Evolutionary conservation across 495 filamentous ascomycete genomes (phyloP), one percentile per base, ranked within the genome.

Genomic region (Xylaria acuta): DNA sequence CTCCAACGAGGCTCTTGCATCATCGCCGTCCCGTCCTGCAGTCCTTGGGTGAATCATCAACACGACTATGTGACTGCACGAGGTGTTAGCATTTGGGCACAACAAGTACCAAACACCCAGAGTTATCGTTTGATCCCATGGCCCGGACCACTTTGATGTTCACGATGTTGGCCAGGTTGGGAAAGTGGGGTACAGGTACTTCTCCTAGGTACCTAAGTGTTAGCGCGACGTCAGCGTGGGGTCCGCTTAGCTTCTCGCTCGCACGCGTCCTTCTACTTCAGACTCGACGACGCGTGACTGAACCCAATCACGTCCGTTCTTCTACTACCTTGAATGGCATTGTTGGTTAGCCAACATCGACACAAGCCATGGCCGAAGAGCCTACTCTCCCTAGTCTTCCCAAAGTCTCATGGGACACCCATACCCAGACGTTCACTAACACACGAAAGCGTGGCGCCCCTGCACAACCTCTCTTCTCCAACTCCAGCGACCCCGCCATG

Each of bases 401-500:
- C n/a, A 75, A 76, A 45, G 69, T 79, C 16, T 72, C 75, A 30
- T 78, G 79, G 77, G 74, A 80, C 59, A 74, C 77, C 20, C 38
- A 71, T 27, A 80, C 74, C 14, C 75, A 80, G 30, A 75, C 77
- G 12, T 78, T 82, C 72, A 64, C 69, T 47, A 77, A 75, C 54
- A 73, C 79, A 22, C 79, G 81, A 71, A 88, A 88, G 76, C 85
- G 84, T 51, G 72, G 70, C 51, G 67, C 56, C 64, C 74, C 73
- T 73, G 79, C 75, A 66, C 70, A 58, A 14, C 74, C 63, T 32
- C 20, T 54, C 47, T 78, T 78, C 47, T 75, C 79, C 36, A 80
- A 83, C 38, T 93, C 92, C 36, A 94, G 91, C 75, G 92, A 94
- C 74, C 90, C 91, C 4, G 89, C 92, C 14, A 76, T 93, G 5